Base-by-base conservation (phyloP, 306 rosid genomes). In the Vigna reflexopilosa region DNA sequence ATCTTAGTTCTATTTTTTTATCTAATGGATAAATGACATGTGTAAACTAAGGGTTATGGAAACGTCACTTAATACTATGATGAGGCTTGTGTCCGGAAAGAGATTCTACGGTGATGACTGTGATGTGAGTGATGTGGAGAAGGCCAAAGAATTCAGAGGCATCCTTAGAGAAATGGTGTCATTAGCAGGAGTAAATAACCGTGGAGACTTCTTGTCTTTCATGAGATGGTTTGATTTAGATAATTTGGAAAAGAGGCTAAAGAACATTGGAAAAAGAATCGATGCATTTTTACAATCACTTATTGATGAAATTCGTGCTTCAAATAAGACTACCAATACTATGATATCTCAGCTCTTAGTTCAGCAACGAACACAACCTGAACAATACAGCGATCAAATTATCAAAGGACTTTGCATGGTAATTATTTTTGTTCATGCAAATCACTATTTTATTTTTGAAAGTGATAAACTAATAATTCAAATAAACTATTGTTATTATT, bases 321-420 rank as follows among this genome's bases (percentile, higher is more conserved):
- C 13, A 7, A 62, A 62, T 12, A 19, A 30, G 0, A 2, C 4
- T 26, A 3, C 45, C 6, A 62, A 62, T 32, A 32, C 67, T 16
- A 62, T 62, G 67, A 62, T 62, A 30, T 12, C 7, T 9, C 67
- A 62, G 34, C 67, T 59, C 19, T 6, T 59, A 12, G 5, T 9
- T 3, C 42, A 59, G 28, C 67, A 59, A 30, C 10, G 1, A 51
- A n/a, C 57, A 51, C 57, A 51, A 51, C 57, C 57, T 6, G 10
- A 51, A 6, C 17, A 59, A 0, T 59, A 59, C 7, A 59, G 42
- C 4, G 67, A 59, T 59, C 67, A 59, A 59, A 59, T 59, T 42
- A 59, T 62, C 67, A 62, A 62, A 32, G 67, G 67, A 34, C 47
- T 62, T 32, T 2, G 3, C 4, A 20, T 62, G 45, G 78, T 59